Evolutionary conservation across 2,329 filamentous ascomycete species (phyloP).

Genomic region (Clonostachys chloroleuca): DNA sequence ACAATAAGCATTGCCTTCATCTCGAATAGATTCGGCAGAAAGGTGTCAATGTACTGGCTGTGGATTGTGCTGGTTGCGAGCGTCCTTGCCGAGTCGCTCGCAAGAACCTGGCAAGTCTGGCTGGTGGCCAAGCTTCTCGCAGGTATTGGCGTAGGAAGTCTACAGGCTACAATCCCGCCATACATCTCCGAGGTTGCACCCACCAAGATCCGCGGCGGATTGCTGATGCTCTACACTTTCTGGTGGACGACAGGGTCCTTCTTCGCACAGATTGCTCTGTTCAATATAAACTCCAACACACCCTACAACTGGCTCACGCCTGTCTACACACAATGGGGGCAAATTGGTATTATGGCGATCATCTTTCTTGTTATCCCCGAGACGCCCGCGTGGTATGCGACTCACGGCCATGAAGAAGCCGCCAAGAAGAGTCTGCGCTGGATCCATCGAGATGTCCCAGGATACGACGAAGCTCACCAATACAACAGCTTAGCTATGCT

Average conservation of each 20-base stretch:
- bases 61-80: conserved; percentile 24
- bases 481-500: conserved; percentile 1
- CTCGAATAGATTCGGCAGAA: conserved; percentile 20
- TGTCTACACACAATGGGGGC: conserved; percentile 39
- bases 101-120: conserved; percentile 31
- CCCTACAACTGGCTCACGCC: conserved; percentile 27
- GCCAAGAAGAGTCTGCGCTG: conserved; percentile 10
- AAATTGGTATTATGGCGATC: conserved; percentile 30
- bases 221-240: conserved; percentile 32
- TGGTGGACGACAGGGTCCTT: conserved; percentile 39
- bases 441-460: conserved; percentile 14
- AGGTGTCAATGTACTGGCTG: conserved; percentile 19
- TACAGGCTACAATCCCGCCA: conserved; percentile 32
- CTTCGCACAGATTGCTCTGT: conserved; percentile 32
- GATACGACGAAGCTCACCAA: conserved; percentile 14
- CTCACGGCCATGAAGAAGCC: conserved; percentile 8
- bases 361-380: conserved; percentile 31
- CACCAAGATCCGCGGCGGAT: conserved; percentile 28
- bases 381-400: conserved; percentile 27
- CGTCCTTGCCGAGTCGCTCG: conserved; percentile 27
- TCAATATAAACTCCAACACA: conserved; percentile 19
- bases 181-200: conserved; percentile 36
- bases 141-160: conserved; percentile 33
- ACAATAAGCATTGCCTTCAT: conserved; percentile 19
- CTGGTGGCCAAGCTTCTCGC: conserved; percentile 24